Percentiles rank a stretch among this genome's conserved stretches.
These are phyloP conservation scores for Podosphaera fusca DNA, from an alignment of 2,329 filamentous ascomycete genomes.

Conservation along the genomic window DNA sequence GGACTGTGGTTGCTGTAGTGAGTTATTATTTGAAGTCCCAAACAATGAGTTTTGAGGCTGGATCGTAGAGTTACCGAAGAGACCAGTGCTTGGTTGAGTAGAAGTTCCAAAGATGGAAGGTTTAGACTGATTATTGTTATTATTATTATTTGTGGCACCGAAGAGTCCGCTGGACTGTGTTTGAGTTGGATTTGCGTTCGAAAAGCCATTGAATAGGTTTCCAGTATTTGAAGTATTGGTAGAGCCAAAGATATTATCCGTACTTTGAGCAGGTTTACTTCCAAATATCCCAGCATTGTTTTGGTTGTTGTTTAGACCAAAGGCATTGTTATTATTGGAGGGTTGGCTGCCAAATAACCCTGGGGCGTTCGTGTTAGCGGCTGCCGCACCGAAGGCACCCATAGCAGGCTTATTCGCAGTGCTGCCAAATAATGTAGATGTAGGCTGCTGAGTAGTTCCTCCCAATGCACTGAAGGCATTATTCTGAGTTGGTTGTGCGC, in stretches of 20 bases:
- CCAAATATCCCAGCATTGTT: constrained; percentile 14
- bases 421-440: constrained; percentile 18
- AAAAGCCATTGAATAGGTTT: constrained; percentile 15
- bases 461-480: constrained; percentile 21
- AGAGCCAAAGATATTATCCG: constrained; percentile 20
- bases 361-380: constrained; percentile 11
- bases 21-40: constrained; percentile 9
- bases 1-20: constrained; percentile 20
- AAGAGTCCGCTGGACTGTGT: constrained; percentile 25
- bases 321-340: constrained; percentile 13
- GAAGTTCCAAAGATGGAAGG: constrained; percentile 29
- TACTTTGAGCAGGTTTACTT: constrained; percentile 14
- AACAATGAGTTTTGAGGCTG: constrained; percentile 15
- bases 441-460: constrained; percentile 18
- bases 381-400: constrained; percentile 21
- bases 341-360: constrained; percentile 20
- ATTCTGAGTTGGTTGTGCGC: constrained; percentile 19
- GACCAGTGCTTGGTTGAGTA: constrained; percentile 19
- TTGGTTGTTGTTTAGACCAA: constrained; percentile 11
- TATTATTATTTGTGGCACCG: constrained; percentile 24
- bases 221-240: constrained; percentile 18
- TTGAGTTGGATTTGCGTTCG: constrained; percentile 18
- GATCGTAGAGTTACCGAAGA: constrained; percentile 26
- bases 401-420: constrained; percentile 19
- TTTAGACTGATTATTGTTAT: constrained; percentile 29